Conservation (phyloP, 768 basidiomycete genomes). For the Pisolithus sp. region DNA sequence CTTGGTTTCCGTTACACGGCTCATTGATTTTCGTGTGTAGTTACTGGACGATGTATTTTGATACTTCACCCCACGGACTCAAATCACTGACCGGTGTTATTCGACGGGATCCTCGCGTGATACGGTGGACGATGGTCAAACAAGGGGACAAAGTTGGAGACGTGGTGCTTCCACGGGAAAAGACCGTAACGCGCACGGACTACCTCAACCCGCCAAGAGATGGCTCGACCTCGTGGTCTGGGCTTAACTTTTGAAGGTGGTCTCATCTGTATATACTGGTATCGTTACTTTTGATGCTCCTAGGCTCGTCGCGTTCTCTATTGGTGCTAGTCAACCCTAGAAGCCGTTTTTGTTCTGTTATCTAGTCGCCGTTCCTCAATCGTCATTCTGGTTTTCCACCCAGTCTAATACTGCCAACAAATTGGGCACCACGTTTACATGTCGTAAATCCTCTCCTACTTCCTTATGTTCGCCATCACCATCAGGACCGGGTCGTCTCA, state of each 20-base stretch:
- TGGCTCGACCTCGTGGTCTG: conserved; percentile 21
- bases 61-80: conserved; percentile 71
- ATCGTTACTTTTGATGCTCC: too few relatives aligned
- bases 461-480: conserved; percentile 43
- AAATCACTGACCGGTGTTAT: conserved; percentile 59
- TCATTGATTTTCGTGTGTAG: conserved; percentile 30
- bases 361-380: not conserved
- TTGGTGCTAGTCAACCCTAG: too few relatives aligned
- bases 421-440: conserved; percentile 34
- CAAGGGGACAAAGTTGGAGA: conserved; percentile 70
- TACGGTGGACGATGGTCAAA: conserved; percentile 78
- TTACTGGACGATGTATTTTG: conserved; percentile 90
- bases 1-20: conserved; percentile 1
- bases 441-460: conserved; percentile 34
- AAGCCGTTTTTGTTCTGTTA: too few relatives aligned
- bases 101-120: conserved; percentile 73
- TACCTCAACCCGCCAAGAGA: conserved; percentile 15
- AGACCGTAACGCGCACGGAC: conserved; percentile 30
- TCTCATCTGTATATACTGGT: conserved; percentile 9
- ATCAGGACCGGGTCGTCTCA: conserved; percentile 44
- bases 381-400: conserved; percentile 20
- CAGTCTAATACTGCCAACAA: conserved; percentile 32
- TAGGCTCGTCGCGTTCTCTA: too few relatives aligned
- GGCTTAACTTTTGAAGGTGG: conserved; percentile 3
- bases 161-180: conserved; percentile 47